Conservation (phyloP, 352 stramenopile genomes). For the Phytophthora multivora region DNA sequence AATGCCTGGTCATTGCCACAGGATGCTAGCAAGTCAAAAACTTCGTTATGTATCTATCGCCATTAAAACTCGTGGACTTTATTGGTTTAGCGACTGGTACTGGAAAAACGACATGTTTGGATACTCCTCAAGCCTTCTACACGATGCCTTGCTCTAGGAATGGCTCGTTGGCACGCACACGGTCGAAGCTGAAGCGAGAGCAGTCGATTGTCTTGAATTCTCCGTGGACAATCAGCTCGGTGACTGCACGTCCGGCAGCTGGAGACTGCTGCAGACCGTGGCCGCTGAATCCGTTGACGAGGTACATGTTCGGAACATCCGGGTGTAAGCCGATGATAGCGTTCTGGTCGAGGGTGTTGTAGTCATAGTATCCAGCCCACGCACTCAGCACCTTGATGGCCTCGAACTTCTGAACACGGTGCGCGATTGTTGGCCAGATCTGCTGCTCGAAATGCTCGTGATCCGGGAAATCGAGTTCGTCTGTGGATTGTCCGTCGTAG, state of each 20-base stretch:
- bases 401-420: slow-evolving; percentile 78
- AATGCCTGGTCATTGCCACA: slow-evolving; percentile 36
- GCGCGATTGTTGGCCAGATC: slow-evolving; percentile 83
- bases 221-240: slow-evolving; percentile 74
- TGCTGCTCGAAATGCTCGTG: slow-evolving; percentile 76
- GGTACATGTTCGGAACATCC: slow-evolving; percentile 81
- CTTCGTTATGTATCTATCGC: slow-evolving; percentile 71
- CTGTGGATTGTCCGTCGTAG: slow-evolving; percentile 57
- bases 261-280: slow-evolving; percentile 84
- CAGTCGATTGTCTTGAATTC: slow-evolving; percentile 78
- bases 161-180: slow-evolving; percentile 67
- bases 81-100: slow-evolving; percentile 12
- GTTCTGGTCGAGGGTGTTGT: slow-evolving; percentile 90
- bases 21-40: slow-evolving; percentile 34
- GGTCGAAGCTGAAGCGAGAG: slow-evolving; percentile 73
- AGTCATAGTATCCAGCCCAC: slow-evolving; percentile 88
- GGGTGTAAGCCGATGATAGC: slow-evolving; percentile 83
- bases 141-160: slow-evolving; percentile 83
- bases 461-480: slow-evolving; percentile 74
- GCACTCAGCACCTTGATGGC: slow-evolving; percentile 78
- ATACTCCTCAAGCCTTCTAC: slow-evolving; percentile 32
- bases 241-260: slow-evolving; percentile 72
- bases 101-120: slow-evolving; percentile 9
- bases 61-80: slow-evolving; percentile 45
- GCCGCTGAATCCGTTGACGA: slow-evolving; percentile 86